Evolutionary conservation across 1,139 yeast genomes (phyloP).

Genomic region (Taphrina flavorubra): DNA sequence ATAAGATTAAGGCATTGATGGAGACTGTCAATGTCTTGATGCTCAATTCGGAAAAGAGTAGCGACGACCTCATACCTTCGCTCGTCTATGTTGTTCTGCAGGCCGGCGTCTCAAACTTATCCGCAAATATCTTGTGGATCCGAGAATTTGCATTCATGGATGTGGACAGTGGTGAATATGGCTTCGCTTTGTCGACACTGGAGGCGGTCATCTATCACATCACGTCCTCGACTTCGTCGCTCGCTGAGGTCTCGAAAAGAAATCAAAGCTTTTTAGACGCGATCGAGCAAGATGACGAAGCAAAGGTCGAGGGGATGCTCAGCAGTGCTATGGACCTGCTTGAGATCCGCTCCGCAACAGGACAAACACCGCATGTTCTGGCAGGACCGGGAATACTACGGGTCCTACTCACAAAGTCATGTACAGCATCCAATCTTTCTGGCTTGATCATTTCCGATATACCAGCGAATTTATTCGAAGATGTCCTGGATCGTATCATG

Average conservation of each 20-base stretch:
- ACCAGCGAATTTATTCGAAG: background rate
- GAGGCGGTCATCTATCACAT: conserved; percentile 81
- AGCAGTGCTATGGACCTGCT: conserved; percentile 41
- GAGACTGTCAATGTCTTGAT: conserved; percentile 34
- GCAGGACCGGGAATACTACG: conserved; percentile 14
- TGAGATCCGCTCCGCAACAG: conserved; percentile 41
- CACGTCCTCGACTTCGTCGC: conserved; percentile 54
- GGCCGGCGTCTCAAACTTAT: conserved; percentile 53
- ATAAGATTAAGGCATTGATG: conserved; percentile 33
- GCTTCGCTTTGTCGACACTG: conserved; percentile 74
- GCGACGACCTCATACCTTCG: conserved; percentile 39
- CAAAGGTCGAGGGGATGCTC: conserved; percentile 41
- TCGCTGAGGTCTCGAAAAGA: conserved; percentile 56
- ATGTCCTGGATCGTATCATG: conserved; percentile 12
- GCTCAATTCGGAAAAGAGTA: conserved; percentile 29
- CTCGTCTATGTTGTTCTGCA: conserved; percentile 38
- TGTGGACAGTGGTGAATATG: conserved; percentile 60
- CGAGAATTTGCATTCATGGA: conserved; percentile 63
- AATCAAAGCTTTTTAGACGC: conserved; percentile 65
- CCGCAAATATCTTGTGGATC: conserved; percentile 69
- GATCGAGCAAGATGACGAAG: conserved; percentile 51
- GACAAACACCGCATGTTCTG: conserved; percentile 26
- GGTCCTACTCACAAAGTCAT: conserved; percentile 20
- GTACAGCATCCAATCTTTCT: conserved; percentile 19
- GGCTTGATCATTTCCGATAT: conserved; percentile 6